Evolutionary conservation across 2,329 filamentous ascomycete genomes (phyloP), one percentile per base, ranked within the genome.

Genomic region (Blastomyces emzantsi): DNA sequence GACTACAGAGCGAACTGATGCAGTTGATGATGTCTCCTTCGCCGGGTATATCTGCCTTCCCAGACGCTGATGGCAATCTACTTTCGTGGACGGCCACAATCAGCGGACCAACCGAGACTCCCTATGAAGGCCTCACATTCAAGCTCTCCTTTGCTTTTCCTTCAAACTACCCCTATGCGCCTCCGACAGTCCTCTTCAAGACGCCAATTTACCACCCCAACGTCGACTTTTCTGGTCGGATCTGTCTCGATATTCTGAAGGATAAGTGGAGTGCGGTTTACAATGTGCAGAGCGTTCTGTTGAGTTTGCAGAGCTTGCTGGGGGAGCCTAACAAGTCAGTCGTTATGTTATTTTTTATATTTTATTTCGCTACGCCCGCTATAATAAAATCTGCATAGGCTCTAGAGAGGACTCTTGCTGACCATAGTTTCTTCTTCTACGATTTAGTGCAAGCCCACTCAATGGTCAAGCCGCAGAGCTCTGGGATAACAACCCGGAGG

Each of bases 201-300:
- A 99, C 95, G 7, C 94, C 94, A 47, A 97, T 99, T 78, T 99
- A 97, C 82, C 94, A 99, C 77, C 94, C 94, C 62, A 99, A 99
- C 72, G 90, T 99, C 70, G 94, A 99, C 79, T 97, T 99, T 80
- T 92, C 90, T 3, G 94, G 94, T 51, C 86, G 94, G 63, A 99
- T 99, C 77, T 99, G 94, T 76, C 83, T 99, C 66, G 95, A 99
- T 73, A 99, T 99, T 69, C 83, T 99, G 68, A 97, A 97, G 83
- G 94, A 97, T 77, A 97, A 97, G 81, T 99, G 94, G 94, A 96
- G 92, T 65, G 92, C 94, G 22, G 92, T 95, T 54, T 95, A 97
- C 83, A 97, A 97, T 73, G 92, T 96, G 66, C 90, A 95, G 77
- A 96, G 89, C 57, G 90, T 99, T 57, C 81, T 99, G 63, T 77